Evolutionary conservation across 176 grass and related monocot species (phyloP).

Genomic region (Melocanna baccifera): DNA sequence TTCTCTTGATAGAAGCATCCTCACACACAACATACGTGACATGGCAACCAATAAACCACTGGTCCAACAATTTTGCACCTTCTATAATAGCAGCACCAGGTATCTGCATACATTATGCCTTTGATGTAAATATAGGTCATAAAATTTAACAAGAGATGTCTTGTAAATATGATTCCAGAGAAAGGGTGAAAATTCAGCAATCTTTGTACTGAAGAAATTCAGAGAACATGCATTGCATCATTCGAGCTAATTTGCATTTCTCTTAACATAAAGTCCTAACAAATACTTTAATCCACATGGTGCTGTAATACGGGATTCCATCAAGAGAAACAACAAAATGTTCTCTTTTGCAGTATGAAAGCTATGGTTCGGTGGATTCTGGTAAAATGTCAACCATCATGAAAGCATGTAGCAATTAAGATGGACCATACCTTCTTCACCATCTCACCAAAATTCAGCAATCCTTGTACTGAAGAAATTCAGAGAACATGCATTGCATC

Average conservation of each 20-base stretch:
- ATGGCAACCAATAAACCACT: slow-evolving; percentile 91
- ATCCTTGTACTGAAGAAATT: neutral
- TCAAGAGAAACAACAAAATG: neutral
- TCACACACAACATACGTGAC: slow-evolving; percentile 85
- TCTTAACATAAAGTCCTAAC: neutral
- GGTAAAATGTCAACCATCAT: too few relatives aligned
- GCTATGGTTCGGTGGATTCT: too few relatives aligned
- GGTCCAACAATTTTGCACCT: slow-evolving; percentile 77
- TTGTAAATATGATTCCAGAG: neutral
- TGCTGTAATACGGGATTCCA: neutral
- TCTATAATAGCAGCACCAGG: slow-evolving; percentile 53
- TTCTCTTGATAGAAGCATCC: slow-evolving; percentile 69
- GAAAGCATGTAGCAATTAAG: too few relatives aligned
- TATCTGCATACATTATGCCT: slow-evolving; percentile 48
- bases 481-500: neutral
- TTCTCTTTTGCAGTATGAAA: neutral
- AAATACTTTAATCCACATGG: neutral
- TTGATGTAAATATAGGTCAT: neutral
- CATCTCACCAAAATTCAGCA: neutral
- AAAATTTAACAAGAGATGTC: neutral
- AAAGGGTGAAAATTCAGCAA: neutral
- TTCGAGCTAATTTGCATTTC: neutral
- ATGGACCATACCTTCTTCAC: too few relatives aligned
- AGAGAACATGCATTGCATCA: neutral
- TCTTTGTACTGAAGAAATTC: neutral